Percentiles rank a stretch among this genome's conserved stretches.
Evolutionary conservation across 2,329 filamentous ascomycete species (phyloP).

Genomic region (Raffaelea albimanens): DNA sequence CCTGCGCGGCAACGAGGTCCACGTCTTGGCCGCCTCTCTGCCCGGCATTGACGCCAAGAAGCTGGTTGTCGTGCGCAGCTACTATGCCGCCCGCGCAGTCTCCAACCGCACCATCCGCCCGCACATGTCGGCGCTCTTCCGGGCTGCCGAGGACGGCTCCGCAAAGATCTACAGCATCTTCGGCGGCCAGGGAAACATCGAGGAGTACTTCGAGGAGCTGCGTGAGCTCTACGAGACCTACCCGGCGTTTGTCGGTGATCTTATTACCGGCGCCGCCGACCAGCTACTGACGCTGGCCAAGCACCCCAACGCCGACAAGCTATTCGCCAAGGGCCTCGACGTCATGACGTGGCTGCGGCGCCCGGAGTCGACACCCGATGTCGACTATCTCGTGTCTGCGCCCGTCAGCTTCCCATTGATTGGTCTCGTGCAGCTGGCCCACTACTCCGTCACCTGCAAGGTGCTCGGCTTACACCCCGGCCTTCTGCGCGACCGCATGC

Average conservation of each 20-base stretch:
- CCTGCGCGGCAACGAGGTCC: slow-evolving; percentile 90
- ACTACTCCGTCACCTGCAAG: slow-evolving; percentile 92
- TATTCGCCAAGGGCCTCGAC: slow-evolving; percentile 95
- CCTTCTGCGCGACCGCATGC: slow-evolving; percentile 72
- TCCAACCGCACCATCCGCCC: slow-evolving; percentile 78
- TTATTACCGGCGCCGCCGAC: slow-evolving; percentile 72
- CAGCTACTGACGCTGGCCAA: slow-evolving; percentile 78
- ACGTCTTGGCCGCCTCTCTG: slow-evolving; percentile 74
- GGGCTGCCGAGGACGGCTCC: slow-evolving; percentile 74
- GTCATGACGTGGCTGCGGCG: slow-evolving; percentile 89
- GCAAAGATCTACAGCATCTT: slow-evolving; percentile 90
- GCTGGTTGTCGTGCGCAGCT: slow-evolving; percentile 76
- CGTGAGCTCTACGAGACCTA: slow-evolving; percentile 88
- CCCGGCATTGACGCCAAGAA: slow-evolving; percentile 93
- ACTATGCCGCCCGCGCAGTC: slow-evolving; percentile 81
- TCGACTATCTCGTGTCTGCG: slow-evolving; percentile 87
- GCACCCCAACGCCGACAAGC: slow-evolving; percentile 81
- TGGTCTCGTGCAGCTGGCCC: slow-evolving; percentile 87
- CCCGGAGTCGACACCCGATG: slow-evolving; percentile 80
- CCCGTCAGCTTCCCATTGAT: slow-evolving; percentile 95
- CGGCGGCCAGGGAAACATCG: slow-evolving; percentile 95
- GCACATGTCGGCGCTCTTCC: slow-evolving; percentile 86
- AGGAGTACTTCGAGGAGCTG: slow-evolving; percentile 98
- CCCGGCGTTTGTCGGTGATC: slow-evolving; percentile 78
- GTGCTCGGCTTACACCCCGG: slow-evolving; percentile 84